A percentile compares a stretch with the other conserved stretches of the same genome.
Conservation (phyloP, 1,284 basidiomycete species). For the Ganoderma leucocontextum region DNA sequence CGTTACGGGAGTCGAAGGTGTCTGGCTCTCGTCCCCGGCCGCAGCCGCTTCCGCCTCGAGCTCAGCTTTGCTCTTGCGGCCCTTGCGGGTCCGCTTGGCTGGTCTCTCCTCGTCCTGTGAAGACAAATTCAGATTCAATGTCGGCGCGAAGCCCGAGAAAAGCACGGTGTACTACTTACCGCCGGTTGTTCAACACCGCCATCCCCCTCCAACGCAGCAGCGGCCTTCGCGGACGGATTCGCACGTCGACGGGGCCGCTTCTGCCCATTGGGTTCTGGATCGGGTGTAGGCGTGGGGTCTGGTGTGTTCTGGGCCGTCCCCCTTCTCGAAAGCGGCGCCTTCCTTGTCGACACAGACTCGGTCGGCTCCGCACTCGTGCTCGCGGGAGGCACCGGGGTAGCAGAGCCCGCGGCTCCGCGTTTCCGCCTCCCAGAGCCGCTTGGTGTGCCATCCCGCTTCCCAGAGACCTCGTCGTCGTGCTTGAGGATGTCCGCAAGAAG, state of each 20-base stretch:
- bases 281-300: conserved; percentile 60
- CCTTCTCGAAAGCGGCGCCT: conserved; percentile 49
- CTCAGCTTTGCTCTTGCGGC: conserved; percentile 40
- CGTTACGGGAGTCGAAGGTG: conserved; percentile 16
- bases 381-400: conserved; percentile 13
- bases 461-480: conserved; percentile 74
- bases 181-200: conserved; percentile 50
- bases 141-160: conserved; percentile 1
- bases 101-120: conserved; percentile 41
- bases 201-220: conserved; percentile 36
- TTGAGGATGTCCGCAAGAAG: conserved; percentile 80
- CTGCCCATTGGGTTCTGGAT: conserved; percentile 64
- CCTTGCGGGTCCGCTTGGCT: conserved; percentile 43
- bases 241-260: conserved; percentile 46
- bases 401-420: conserved; percentile 20
- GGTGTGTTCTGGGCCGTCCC: conserved; percentile 54
- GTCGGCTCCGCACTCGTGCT: conserved; percentile 15
- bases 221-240: conserved; percentile 41
- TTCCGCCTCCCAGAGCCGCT: conserved; percentile 32
- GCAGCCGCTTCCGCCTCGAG: conserved; percentile 25
- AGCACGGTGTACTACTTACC: conserved; percentile 29
- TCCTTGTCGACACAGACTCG: conserved; percentile 38
- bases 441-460: conserved; percentile 30
- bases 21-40: conserved; percentile 2
- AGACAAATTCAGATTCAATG: not conserved